Conservation (phyloP, 768 basidiomycete genomes). For the Mycena vitilis region DNA sequence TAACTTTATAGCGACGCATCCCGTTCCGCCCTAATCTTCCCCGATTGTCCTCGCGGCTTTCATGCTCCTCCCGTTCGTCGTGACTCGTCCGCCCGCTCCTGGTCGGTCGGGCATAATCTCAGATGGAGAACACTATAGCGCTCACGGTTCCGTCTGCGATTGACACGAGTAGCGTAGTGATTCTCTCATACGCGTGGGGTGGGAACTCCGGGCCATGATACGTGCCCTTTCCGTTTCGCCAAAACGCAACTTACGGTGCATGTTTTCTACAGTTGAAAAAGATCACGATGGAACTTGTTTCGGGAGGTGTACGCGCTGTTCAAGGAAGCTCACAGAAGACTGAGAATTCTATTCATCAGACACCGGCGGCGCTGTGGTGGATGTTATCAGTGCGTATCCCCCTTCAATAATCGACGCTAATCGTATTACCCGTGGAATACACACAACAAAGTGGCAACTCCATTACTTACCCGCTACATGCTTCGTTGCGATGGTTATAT, state of each 20-base stretch:
- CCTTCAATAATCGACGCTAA: background rate
- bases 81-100: background rate
- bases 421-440: background rate
- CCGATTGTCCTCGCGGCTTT: no score
- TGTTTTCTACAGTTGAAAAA: background rate
- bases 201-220: background rate
- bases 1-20: no score
- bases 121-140: background rate
- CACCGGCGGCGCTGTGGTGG: background rate
- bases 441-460: constrained; percentile 1
- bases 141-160: background rate
- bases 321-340: no score
- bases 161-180: background rate
- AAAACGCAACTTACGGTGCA: no score
- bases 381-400: background rate
- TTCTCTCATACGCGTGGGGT: constrained; percentile 6
- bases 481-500: background rate
- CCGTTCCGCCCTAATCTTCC: no score
- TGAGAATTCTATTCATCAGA: background rate
- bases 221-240: background rate
- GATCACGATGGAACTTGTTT: background rate
- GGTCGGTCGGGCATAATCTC: background rate
- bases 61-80: background rate
- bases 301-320: background rate
- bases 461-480: background rate